Base-by-base conservation (phyloP, 2,329 filamentous ascomycete genomes). In the Aspergillus calidoustus region DNA sequence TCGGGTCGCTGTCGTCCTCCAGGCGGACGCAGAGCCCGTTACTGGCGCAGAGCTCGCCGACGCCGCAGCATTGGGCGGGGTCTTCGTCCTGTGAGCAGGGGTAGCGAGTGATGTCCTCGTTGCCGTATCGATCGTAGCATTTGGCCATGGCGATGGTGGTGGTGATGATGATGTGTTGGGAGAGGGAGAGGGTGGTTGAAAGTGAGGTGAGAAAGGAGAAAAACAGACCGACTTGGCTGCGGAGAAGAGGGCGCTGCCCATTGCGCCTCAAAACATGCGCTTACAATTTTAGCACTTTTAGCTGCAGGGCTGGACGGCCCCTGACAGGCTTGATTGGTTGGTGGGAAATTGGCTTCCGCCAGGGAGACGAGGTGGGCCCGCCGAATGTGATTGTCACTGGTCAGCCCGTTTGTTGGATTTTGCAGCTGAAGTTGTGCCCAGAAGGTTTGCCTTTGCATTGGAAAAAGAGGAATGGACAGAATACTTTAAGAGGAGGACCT, bases 21-120 rank as follows among this genome's bases (percentile, higher is more conserved):
- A 22, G 34, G 19, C 38, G 34, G n/a, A 53, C 31, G n/a, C 50
- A 53, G n/a, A 53, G 50, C 9, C 50, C 50, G 31, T 53, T 53
- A n/a, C 30, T 38, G 9, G 50, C 30, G 22, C 50, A 53, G 6
- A 22, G 38, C 30, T 53, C 23, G 50, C 19, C n/a, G 23, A 38
- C 5, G 11, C 38, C 50, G 31, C 50, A 53, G 50, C 50, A 53
- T 41, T 53, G 50, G 13, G 50, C 50, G 19, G 50, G 50, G 15
- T 19, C 17, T n/a, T 34, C 50, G 19, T 53, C 50, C 15, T 28
- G 17, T 1, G 50, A 53, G 50, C 50, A 53, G 31, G 50, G 50
- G 13, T 15, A 38, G 15, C 22, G 50, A 15, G 50, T 22, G 7
- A 34, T 15, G 31, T 53, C 50, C 28, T 53, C n/a, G 31, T 53